Base-by-base conservation (phyloP, 331 rosid species). In the Erythrophleum ivorense region DNA sequence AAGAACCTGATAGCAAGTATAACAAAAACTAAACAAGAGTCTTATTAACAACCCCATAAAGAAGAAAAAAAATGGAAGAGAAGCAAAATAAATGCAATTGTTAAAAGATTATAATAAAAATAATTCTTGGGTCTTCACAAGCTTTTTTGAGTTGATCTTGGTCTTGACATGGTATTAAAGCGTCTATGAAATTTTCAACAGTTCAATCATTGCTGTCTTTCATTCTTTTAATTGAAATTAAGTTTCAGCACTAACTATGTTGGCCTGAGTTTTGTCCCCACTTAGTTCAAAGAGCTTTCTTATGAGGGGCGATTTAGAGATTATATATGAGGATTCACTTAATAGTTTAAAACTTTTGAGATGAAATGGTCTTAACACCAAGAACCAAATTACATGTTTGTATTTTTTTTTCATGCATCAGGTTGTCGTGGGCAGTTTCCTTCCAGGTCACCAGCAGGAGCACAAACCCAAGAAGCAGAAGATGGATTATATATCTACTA, bases 391-490 rank as follows among this genome's bases (percentile, higher is more conserved):
- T 38, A 54, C 54, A 58, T 54, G 48, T 19, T 18, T 83, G 11
- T 71, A 0, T 38, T 63, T 55, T 19, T 67, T 67, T 78, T 79
- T 24, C 29, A 57, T 75, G 50, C 59, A 77, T 78, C 91, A 94
- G 98, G 95, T 91, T 76, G 94, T 91, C 53, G 94, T 91, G 77
- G 98, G 84, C 46, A 94, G 97, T 85, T 94, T 94, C 83, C 90
- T 91, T 73, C 95, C 94, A 10, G 91, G 92, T 81, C 94, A 91
- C 85, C 90, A 87, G 85, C 88, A 85, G 76, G 97, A 94, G 83
- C 92, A 91, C 71, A 94, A 94, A 79, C 43, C 85, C 34, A 94
- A 91, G 92, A 94, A 91, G 89, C 97, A 78, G 66, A 89, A 88
- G 71, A 59, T 83, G 57, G 97, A 85, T 48, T 83, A 84, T 45